Base-by-base conservation (phyloP, 345 rosid genomes). In the Euclidium syriacum region DNA sequence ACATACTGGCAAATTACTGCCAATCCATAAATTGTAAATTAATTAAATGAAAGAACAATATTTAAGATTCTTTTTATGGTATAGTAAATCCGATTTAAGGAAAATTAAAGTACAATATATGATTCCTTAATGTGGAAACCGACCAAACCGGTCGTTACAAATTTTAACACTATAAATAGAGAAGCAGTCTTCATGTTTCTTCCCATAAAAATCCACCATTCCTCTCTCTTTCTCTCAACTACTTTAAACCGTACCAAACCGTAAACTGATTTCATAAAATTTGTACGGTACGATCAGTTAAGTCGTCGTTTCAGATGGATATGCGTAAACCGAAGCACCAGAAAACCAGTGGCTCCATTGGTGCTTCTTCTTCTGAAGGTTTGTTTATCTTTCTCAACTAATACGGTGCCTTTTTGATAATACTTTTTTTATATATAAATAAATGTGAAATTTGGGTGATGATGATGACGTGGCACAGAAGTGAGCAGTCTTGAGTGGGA, bases 401-500 rank as follows among this genome's bases (percentile, higher is more conserved):
- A 49, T 20, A 58, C 16, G 27, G 9, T 0, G 7, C 8, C 65
- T 58, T 48, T 38, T 49, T 16, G 4, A 10, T 24, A 23, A 11
- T 8, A 5, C 10, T 24, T 56, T 38, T 15, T 4, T 15, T 9
- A 1, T 2, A 0, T 32, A 3, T 36, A 3, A 9, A 8, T 32
- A 35, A 46, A 19, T 65, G 30, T 29, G 32, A 29, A 57, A 19
- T 36, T 51, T 33, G 2, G 34, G 19, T n/a, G n/a, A n/a, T n/a
- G n/a, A 10, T 64, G 54, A 52, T 68, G 53, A 40, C 33, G 25
- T 58, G 49, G 11, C 14, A 49, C 77, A 79, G 87, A 82, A 64
- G 84, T 76, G 42, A 71, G 79, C 40, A 79, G 82, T 68, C 39
- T 60, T 10, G 75, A 75, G 67, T 75, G 87, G 84, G 79, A 75